Percentiles rank a stretch among this genome's conserved stretches.
Conservation (phyloP, 2,329 filamentous ascomycete species). For the Ceratocystis albifundus region DNA sequence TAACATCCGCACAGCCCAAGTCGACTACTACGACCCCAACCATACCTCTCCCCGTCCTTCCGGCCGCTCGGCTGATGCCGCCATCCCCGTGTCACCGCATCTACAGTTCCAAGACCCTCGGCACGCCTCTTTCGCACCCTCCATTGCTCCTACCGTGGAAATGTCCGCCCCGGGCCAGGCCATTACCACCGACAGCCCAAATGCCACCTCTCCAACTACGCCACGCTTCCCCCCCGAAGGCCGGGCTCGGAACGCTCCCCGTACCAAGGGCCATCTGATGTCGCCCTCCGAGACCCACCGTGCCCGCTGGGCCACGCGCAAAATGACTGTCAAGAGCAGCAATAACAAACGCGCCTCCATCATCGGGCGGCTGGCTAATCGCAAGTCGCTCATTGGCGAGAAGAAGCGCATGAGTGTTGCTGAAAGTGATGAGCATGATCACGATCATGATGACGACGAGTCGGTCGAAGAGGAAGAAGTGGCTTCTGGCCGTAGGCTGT, state of each 20-base stretch:
- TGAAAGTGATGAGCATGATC: slow-evolving; percentile 29
- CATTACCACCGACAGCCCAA: slow-evolving; percentile 19
- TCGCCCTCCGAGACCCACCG: slow-evolving; percentile 46
- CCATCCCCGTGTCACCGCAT: slow-evolving; percentile 14
- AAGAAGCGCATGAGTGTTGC: slow-evolving; percentile 49
- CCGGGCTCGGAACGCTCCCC: slow-evolving; percentile 18
- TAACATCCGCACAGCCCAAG: slow-evolving; percentile 19
- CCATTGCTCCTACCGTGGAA: slow-evolving; percentile 18
- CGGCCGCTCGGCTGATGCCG: slow-evolving; percentile 17
- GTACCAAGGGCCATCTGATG: slow-evolving; percentile 21
- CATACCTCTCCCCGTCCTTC: not conserved
- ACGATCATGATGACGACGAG: slow-evolving; percentile 32
- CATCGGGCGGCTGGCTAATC: slow-evolving; percentile 59
- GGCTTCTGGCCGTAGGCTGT: slow-evolving; percentile 49
- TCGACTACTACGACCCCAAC: slow-evolving; percentile 16
- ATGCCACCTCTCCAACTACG: slow-evolving; percentile 19
- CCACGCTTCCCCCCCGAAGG: slow-evolving; percentile 20
- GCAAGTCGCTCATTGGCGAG: slow-evolving; percentile 46
- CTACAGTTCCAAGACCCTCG: slow-evolving; percentile 19
- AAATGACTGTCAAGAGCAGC: slow-evolving; percentile 63
- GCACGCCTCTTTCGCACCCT: slow-evolving; percentile 22
- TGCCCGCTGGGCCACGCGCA: slow-evolving; percentile 93
- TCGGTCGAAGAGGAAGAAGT: slow-evolving; percentile 27
- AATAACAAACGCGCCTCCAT: slow-evolving; percentile 71
- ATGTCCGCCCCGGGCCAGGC: slow-evolving; percentile 22